Conservation (phyloP, 371 early-diverging fungal genomes). For the Vairimorpha necatrix region DNA sequence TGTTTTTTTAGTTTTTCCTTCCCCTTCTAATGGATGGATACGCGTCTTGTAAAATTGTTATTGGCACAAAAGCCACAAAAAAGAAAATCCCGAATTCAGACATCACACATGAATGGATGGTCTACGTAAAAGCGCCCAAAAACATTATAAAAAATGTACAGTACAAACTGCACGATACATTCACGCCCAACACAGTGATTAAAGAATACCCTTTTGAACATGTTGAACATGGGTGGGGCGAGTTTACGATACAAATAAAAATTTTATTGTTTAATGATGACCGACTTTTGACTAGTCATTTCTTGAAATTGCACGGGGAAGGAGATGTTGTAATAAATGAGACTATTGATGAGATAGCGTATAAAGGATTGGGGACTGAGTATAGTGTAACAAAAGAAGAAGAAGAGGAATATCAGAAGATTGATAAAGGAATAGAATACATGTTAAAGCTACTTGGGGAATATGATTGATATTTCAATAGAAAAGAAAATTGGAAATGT, state of each 20-base stretch:
- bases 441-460: conserved; percentile 41
- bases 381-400: conserved; percentile 27
- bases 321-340: conserved; percentile 37
- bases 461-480: conserved; percentile 15
- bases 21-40: conserved; percentile 42
- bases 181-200: conserved; percentile 74
- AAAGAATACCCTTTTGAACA: conserved; percentile 81
- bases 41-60: conserved; percentile 25
- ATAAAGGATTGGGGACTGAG: conserved; percentile 17
- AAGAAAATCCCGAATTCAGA: conserved; percentile 32
- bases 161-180: conserved; percentile 89
- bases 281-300: conserved; percentile 42
- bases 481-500: no score
- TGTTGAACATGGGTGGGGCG: conserved; percentile 92
- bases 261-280: conserved; percentile 65
- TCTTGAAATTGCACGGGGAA: conserved; percentile 49
- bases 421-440: conserved; percentile 41
- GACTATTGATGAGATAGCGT: conserved; percentile 47
- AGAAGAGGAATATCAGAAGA: conserved; percentile 48
- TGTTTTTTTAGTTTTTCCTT: no score
- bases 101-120: conserved; percentile 68
- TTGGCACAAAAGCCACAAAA: conserved; percentile 41
- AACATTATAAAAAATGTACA: conserved; percentile 75
- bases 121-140: conserved; percentile 77
- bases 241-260: conserved; percentile 86